Base-by-base conservation (phyloP, 1,139 yeast species). In the Candida sp. region DNA sequence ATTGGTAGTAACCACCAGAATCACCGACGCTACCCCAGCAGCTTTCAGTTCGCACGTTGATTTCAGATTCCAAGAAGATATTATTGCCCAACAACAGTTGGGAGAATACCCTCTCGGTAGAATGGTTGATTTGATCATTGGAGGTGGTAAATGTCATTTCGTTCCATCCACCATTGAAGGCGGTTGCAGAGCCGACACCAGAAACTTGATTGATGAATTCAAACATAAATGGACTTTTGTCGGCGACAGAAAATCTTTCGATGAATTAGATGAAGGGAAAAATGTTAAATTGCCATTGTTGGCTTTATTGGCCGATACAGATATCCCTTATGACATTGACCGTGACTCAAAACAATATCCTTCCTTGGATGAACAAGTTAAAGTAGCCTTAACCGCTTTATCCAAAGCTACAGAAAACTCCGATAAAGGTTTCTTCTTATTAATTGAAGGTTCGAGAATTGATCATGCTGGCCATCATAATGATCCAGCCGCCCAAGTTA, bases 381-480 rank as follows among this genome's bases (percentile, higher is more conserved):
- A 69, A 36, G 80, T 87, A 5, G 96, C 96, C 0, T 63, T 88
- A 50, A 76, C 70, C 23, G 81, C 89, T 0, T 70, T 89, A 50
- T 68, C 76, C 5, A 67, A 76, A 44, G 90, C 91, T 21, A 77
- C 93, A 1, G 65, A 74, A 49, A 75, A 86, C 49, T 73, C 84
- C 1, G 91, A 87, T 19, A 65, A 84, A 51, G 96, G 96, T 0
- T 88, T 89, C 61, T 88, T 89, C 65, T 60, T 89, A 42, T 60
- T 89, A 60, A 79, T 89, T 47, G 97, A 89, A 68, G 96, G 96
- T 6, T 85, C 95, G 11, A 75, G 96, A 61, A 88, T 89, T 54
- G 97, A 89, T 62, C 96, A 89, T 61, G 95, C 96, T 4, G 96
- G 96, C 34, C 97, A 89, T 61, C 80, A 77, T 51, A 89, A 89